Evolutionary conservation across 805 yeast species (phyloP).

Genomic region (Debaryomyces maramus): DNA sequence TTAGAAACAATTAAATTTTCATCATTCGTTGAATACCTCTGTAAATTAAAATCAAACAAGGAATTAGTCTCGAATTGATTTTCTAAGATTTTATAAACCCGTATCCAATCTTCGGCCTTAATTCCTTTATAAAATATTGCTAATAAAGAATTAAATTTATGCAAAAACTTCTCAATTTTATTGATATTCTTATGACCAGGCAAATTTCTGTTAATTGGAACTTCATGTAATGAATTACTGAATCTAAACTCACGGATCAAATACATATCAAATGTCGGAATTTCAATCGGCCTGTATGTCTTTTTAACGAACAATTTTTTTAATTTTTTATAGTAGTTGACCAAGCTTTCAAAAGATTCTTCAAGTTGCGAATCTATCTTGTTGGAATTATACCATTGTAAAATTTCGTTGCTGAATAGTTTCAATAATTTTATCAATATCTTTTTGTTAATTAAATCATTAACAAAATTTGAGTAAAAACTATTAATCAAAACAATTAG

Average conservation of each 20-base stretch:
- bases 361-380: constrained; percentile 36
- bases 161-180: constrained; percentile 61
- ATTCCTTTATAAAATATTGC: constrained; percentile 56
- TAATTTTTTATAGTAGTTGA: constrained; percentile 57
- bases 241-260: constrained; percentile 43
- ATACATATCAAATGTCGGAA: constrained; percentile 39
- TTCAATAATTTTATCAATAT: constrained; percentile 65
- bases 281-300: constrained; percentile 59
- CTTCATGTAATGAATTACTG: constrained; percentile 42
- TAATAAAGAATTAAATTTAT: constrained; percentile 61
- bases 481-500: constrained; percentile 67
- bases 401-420: constrained; percentile 64
- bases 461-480: constrained; percentile 74
- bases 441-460: constrained; percentile 59
- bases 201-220: constrained; percentile 47
- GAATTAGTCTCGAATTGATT: constrained; percentile 60
- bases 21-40: constrained; percentile 40
- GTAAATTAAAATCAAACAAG: constrained; percentile 55
- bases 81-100: constrained; percentile 71
- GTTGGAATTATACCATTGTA: constrained; percentile 47
- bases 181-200: constrained; percentile 46
- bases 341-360: constrained; percentile 38
- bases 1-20: constrained; percentile 64
- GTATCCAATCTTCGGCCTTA: constrained; percentile 74
- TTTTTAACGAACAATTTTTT: constrained; percentile 71